phyloP scores from a whole-genome alignment of 495 filamentous ascomycete genomes.

The Aspergillus bridgeri region DNA sequence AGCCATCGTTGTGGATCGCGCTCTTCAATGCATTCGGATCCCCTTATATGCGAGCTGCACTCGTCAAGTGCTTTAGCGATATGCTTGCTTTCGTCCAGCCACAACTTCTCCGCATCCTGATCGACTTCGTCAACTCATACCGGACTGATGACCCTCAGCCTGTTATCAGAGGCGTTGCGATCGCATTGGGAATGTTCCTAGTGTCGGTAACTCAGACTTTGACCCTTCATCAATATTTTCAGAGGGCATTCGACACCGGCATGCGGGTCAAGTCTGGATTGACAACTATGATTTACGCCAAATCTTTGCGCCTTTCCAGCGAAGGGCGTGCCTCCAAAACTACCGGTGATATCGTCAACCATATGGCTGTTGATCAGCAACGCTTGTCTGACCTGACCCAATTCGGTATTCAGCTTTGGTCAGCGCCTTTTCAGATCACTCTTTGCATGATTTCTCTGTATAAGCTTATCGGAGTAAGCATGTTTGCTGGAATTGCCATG shows the following conservation, averaged over 20 bases:
- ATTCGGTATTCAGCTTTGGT: slow-evolving; percentile 92
- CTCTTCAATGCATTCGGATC: slow-evolving; percentile 80
- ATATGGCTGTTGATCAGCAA: slow-evolving; percentile 97
- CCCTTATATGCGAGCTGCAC: slow-evolving; percentile 71
- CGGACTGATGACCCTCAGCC: slow-evolving; percentile 62
- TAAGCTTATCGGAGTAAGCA: slow-evolving; percentile 85
- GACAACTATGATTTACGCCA: slow-evolving; percentile 87
- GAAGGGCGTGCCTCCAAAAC: slow-evolving; percentile 89
- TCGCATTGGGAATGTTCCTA: slow-evolving; percentile 88
- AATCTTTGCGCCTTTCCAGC: slow-evolving; percentile 84
- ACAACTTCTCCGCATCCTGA: slow-evolving; percentile 81
- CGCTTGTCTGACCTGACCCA: slow-evolving; percentile 92
- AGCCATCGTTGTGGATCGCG: slow-evolving; percentile 89
- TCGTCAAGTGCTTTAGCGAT: slow-evolving; percentile 88
- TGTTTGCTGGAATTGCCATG: slow-evolving; percentile 92
- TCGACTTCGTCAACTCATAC: slow-evolving; percentile 85
- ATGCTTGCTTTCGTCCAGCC: slow-evolving; percentile 83
- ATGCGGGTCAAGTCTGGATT: slow-evolving; percentile 93
- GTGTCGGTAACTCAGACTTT: slow-evolving; percentile 81
- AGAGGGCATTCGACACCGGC: slow-evolving; percentile 87
- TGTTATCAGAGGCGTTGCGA: slow-evolving; percentile 76
- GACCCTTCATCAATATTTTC: slow-evolving; percentile 91
- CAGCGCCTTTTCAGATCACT: slow-evolving; percentile 92
- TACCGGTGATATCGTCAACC: slow-evolving; percentile 97
- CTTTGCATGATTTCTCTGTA: slow-evolving; percentile 96